Percentiles rank a stretch among this genome's conserved stretches.
These are phyloP conservation scores for Debaryomyces fabryi DNA, from an alignment of 1,139 yeast genomes.

Conservation along the genomic window DNA sequence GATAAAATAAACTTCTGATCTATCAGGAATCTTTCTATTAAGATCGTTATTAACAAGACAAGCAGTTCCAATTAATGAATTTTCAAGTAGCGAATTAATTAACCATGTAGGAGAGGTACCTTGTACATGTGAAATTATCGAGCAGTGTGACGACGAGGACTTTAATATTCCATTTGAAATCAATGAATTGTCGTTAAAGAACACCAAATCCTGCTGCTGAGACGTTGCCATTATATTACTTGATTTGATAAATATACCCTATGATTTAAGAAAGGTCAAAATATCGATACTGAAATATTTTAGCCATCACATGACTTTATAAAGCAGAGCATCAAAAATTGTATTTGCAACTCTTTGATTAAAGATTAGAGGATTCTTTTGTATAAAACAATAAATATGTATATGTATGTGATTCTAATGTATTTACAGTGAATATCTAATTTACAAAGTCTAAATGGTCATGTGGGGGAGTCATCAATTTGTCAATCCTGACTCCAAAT, in stretches of 20 bases:
- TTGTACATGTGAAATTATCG: conserved; percentile 55
- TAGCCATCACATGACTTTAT: neutral
- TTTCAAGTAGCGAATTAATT: conserved; percentile 49
- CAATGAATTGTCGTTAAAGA: conserved; percentile 58
- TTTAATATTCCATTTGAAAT: conserved; percentile 31
- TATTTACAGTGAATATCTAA: conserved; percentile 4
- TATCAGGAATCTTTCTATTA: conserved; percentile 18
- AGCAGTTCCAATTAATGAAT: conserved; percentile 45
- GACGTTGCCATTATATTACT: conserved; percentile 13
- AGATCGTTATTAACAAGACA: conserved; percentile 39
- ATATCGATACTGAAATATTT: neutral
- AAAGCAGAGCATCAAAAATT: neutral
- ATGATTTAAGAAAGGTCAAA: neutral
- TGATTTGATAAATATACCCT: neutral
- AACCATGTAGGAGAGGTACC: conserved; percentile 76
- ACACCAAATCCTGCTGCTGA: conserved; percentile 61
- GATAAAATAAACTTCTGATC: conserved; percentile 40
- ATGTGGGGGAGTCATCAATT: neutral
- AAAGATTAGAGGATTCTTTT: neutral
- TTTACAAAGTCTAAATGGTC: neutral
- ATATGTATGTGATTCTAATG: neutral
- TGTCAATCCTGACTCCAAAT: conserved; percentile 17
- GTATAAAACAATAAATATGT: neutral
- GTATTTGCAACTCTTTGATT: neutral
- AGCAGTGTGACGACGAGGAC: conserved; percentile 29